Base-by-base conservation (phyloP, 495 filamentous ascomycete species). In the Ramalina intermedia region DNA sequence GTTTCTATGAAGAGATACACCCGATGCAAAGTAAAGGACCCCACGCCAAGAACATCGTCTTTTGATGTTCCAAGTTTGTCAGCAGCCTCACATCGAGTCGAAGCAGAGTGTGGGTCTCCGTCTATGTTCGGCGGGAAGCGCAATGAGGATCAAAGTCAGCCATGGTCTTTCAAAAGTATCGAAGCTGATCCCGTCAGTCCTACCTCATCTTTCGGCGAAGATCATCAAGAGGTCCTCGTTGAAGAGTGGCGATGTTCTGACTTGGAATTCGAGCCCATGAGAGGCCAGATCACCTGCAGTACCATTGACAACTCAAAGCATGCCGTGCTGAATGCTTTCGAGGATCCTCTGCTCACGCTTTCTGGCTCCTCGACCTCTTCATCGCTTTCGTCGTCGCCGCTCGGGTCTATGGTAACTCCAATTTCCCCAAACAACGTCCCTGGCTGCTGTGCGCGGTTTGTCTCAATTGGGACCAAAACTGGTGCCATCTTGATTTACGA, bases 401-500 rank as follows among this genome's bases (percentile, higher is more conserved):
- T 70, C 14, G 66, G 62, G 33, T 71, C 61, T 69, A 82, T 61
- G 62, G 62, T 64, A 29, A 60, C 65, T 23, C 61, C 66, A 17
- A 55, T 62, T 1, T 65, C 66, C 17, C 59, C 59, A 27, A 56
- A 63, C 0, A 74, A 77, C 47, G 72, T 94, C 40, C 90, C 91
- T 21, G 91, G 91, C 12, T 82, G 87, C 49, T 77, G 87, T 43
- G 84, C 82, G 26, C 82, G 91, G 20, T 76, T 93, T 18, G 56
- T 96, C 37, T 85, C 87, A 11, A 68, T 83, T 18, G 91, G 91
- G 23, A 96, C 87, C 6, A 77, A 75, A 38, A 78, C 67, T n/a
- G 91, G 93, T 14, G 70, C 67, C 41, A 69, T 98, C 16, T 67
- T 88, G 24, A 58, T 95, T 2, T 98, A 90, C 89, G 83, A 96